phyloP scores from a whole-genome alignment of 2,329 filamentous ascomycete species.

The Penicillium sp. region DNA sequence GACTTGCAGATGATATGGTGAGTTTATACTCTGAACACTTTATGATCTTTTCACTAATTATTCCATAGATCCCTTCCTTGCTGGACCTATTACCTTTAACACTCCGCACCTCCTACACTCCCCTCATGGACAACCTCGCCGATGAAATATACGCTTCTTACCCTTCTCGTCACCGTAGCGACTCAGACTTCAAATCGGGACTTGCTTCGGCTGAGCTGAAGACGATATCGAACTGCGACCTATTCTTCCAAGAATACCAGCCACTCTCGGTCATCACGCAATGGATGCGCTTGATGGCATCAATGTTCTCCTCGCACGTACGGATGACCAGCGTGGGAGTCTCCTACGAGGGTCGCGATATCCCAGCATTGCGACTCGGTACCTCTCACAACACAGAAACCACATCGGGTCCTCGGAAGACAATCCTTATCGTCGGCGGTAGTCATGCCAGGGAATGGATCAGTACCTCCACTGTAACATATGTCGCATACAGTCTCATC shows the following conservation, averaged over 20 bases:
- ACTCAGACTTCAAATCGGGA: constrained; percentile 24
- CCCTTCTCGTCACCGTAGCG: constrained; percentile 46
- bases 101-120: constrained; percentile 67
- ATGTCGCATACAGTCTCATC: constrained; percentile 83
- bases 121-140: constrained; percentile 76
- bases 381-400: constrained; percentile 49
- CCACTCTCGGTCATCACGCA: constrained; percentile 78
- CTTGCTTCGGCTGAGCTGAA: constrained; percentile 30
- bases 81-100: constrained; percentile 73
- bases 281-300: constrained; percentile 87
- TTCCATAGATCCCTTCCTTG: constrained; percentile 63
- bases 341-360: constrained; percentile 84
- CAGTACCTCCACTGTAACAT: constrained; percentile 84
- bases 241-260: constrained; percentile 93
- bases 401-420: constrained; percentile 59
- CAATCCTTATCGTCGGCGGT: constrained; percentile 77
- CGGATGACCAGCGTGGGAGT: constrained; percentile 72
- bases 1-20: constrained; percentile 72
- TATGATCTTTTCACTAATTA: neutral
- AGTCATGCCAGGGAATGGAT: constrained; percentile 98
- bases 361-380: constrained; percentile 76
- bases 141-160: constrained; percentile 75
- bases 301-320: constrained; percentile 83
- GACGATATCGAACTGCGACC: constrained; percentile 49
- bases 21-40: constrained; percentile 21